Evolutionary conservation across 345 rosid species (phyloP), one percentile per base, ranked within the genome.

Genomic region (Brassica incana): DNA sequence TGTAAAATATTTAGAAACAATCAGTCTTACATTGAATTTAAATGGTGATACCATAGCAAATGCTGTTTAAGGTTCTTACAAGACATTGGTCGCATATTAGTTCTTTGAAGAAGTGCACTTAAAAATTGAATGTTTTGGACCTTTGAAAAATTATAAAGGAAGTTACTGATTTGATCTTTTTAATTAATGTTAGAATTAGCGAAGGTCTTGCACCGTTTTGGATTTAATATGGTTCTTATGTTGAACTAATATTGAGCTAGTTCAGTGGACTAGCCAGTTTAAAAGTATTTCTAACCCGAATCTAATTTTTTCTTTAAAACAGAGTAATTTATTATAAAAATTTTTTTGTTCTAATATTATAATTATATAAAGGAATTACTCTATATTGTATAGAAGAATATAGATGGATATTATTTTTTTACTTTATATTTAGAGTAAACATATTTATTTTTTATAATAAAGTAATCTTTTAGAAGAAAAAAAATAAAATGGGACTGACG

Each of bases 161-260:
- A 27, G 7, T 5, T 62, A 62, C 12, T 60, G 65, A 5, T 54
- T 56, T 58, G 62, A 56, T 56, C 61, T 6, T 56, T 56, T 52
- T 1, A 52, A 56, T 52, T 5, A 52, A 60, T 32, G 64, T 60
- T 23, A 8, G 32, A 60, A 60, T 23, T 23, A 10, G n/a, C 18
- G 61, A 52, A 56, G 18, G 20, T 56, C 61, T 18, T 56, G 1
- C 8, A 33, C 32, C 6, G 36, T 52, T 75, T 5, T 54, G 2
- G 20, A 7, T 52, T 5, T 56, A 56, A 38, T 15, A 58, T 15
- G 40, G 32, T 27, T 20, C 0, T 9, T 27, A 38, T 38, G 58
- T 58, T 76, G 67, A 58, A 56, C 27, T 23, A 20, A 35, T 33
- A 66, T 38, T 75, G 38, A 67, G 58, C 43, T 56, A 56, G 16